Percentiles rank a stretch among this genome's conserved stretches.
Evolutionary conservation across 805 yeast genomes (phyloP).

Genomic region (Candida tibetensis): DNA sequence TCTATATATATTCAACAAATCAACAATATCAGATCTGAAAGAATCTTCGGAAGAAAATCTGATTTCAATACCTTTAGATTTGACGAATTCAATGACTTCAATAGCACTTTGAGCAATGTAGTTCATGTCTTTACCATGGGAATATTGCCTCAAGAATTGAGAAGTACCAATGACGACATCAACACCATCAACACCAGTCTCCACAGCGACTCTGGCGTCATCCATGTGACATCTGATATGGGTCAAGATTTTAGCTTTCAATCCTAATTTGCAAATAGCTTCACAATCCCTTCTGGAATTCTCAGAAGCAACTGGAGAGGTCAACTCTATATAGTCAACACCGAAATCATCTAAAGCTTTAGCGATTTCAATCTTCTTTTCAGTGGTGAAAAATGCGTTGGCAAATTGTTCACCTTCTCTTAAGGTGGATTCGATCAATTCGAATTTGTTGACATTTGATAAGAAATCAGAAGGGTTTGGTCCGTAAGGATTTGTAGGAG

Average conservation of each 20-base stretch:
- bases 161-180: constrained; percentile 98
- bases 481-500: constrained; percentile 74
- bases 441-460: constrained; percentile 85
- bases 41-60: constrained; percentile 97
- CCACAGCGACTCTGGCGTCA: constrained; percentile 95
- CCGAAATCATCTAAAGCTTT: constrained; percentile 97
- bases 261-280: constrained; percentile 95
- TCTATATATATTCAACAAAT: constrained; percentile 89
- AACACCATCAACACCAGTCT: constrained; percentile 98
- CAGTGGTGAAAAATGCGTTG: constrained; percentile 91
- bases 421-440: constrained; percentile 90
- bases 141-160: constrained; percentile 87
- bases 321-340: constrained; percentile 95
- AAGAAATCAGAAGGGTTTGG: constrained; percentile 91
- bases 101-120: constrained; percentile 94
- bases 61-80: constrained; percentile 94
- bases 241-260: constrained; percentile 91
- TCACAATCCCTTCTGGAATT: constrained; percentile 93
- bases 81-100: constrained; percentile 96
- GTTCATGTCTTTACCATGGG: constrained; percentile 98
- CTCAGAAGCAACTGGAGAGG: constrained; percentile 97
- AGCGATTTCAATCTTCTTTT: constrained; percentile 94
- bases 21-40: constrained; percentile 94
- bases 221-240: constrained; percentile 99
- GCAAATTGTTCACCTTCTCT: constrained; percentile 99